These are phyloP conservation scores for Podaxis sp. DNA, from an alignment of 768 basidiomycete genomes.

Conservation along the genomic window DNA sequence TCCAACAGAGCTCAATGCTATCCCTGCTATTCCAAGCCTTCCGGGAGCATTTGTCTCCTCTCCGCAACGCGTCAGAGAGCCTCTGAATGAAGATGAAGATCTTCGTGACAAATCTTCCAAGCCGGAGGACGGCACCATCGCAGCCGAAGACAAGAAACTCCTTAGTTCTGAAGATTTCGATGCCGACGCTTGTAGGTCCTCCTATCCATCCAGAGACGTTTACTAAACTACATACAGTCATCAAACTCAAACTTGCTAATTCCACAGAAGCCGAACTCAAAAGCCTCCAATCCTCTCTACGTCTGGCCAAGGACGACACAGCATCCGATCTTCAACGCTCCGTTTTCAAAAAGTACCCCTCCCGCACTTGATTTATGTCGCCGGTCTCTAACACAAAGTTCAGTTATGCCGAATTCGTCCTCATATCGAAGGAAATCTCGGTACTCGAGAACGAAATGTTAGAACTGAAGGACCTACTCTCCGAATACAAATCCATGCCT, in stretches of 20 bases:
- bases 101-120: conserved; percentile 33
- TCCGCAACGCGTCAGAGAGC: conserved; percentile 22
- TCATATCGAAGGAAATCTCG: conserved; percentile 95
- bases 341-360: conserved; percentile 86
- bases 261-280: conserved; percentile 82
- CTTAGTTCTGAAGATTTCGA: conserved; percentile 83
- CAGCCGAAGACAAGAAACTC: conserved; percentile 55
- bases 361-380: not conserved
- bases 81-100: conserved; percentile 42
- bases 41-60: conserved; percentile 16
- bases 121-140: conserved; percentile 27
- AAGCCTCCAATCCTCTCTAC: conserved; percentile 75
- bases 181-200: conserved; percentile 79
- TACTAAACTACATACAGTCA: conserved; percentile 32
- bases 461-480: conserved; percentile 90
- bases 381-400: conserved; percentile 8
- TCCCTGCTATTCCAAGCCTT: conserved; percentile 46
- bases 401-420: conserved; percentile 96
- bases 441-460: conserved; percentile 97
- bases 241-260: conserved; percentile 86
- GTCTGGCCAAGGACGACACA: conserved; percentile 67
- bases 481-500: conserved; percentile 96
- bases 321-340: conserved; percentile 83
- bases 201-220: not conserved
- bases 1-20: conserved; percentile 52